phyloP scores from a whole-genome alignment of 352 stramenopile genomes.

The Albugo laibachii region DNA sequence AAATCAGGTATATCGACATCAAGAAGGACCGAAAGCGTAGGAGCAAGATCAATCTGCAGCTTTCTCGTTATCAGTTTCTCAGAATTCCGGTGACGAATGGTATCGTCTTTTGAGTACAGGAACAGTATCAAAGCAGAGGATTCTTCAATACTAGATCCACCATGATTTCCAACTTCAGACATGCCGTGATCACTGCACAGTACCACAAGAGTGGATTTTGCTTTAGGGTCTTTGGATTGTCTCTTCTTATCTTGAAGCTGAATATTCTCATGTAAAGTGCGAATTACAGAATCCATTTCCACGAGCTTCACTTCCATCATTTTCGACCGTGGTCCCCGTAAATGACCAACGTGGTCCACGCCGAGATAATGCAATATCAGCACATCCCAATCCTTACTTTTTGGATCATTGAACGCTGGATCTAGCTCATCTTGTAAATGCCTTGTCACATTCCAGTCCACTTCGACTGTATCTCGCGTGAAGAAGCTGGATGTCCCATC shows the following conservation, averaged over 20 bases:
- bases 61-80: constrained; percentile 6
- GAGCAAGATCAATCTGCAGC: constrained; percentile 65
- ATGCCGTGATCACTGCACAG: constrained; percentile 80
- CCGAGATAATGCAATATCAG: constrained; percentile 77
- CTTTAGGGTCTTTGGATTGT: constrained; percentile 4
- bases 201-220: constrained; percentile 37
- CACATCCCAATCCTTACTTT: constrained; percentile 67
- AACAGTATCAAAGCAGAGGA: constrained; percentile 70
- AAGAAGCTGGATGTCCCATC: constrained; percentile 79
- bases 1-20: constrained; percentile 37
- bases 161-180: constrained; percentile 78
- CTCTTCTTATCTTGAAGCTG: constrained; percentile 26
- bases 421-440: constrained; percentile 74
- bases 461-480: constrained; percentile 70
- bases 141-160: constrained; percentile 65
- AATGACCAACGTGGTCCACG: constrained; percentile 69
- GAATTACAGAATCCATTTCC: constrained; percentile 67
- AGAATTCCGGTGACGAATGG: not conserved
- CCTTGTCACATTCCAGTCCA: constrained; percentile 72
- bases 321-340: constrained; percentile 48
- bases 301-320: constrained; percentile 63
- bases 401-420: constrained; percentile 27
- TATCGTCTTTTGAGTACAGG: constrained; percentile 22
- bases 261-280: constrained; percentile 36
- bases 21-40: constrained; percentile 60